A percentile compares a stretch with the other conserved stretches of the same genome.
phyloP scores from a whole-genome alignment of 1,284 basidiomycete genomes.

The Fomitopsis pinicola region DNA sequence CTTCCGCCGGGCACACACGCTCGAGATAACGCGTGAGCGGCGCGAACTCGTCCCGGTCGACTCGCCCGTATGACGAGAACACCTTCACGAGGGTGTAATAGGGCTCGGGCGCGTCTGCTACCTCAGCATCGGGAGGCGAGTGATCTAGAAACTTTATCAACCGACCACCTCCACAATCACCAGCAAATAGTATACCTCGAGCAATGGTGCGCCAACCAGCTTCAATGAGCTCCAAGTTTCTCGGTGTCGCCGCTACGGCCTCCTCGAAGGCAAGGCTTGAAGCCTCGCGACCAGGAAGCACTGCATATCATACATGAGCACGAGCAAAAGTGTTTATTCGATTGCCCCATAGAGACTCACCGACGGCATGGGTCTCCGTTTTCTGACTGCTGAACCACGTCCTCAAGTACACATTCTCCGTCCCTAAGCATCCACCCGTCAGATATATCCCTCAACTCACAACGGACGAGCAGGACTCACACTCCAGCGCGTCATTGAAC shows the following conservation, averaged over 20 bases:
- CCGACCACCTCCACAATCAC: too few species aligned
- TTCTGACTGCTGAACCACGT: constrained; percentile 71
- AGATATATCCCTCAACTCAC: not conserved
- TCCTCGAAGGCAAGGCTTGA: constrained; percentile 45
- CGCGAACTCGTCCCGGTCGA: constrained; percentile 44
- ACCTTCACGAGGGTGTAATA: constrained; percentile 69
- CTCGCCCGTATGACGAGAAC: constrained; percentile 64
- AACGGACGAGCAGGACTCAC: constrained; percentile 38
- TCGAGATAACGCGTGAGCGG: constrained; percentile 74
- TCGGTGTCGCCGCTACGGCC: constrained; percentile 69
- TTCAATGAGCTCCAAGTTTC: constrained; percentile 70
- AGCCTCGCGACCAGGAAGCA: constrained; percentile 54
- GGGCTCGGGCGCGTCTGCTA: constrained; percentile 40
- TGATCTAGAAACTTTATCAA: constrained; percentile 14
- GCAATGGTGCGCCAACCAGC: constrained; percentile 73
- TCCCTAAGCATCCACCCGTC: constrained; percentile 49
- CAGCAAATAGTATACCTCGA: constrained; percentile 35
- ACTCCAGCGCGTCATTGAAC: constrained; percentile 92
- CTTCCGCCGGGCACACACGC: constrained; percentile 52
- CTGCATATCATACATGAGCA: constrained; percentile 25
- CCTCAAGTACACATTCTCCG: constrained; percentile 81
- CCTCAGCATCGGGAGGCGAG: constrained; percentile 15
- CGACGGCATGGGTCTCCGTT: constrained; percentile 39
- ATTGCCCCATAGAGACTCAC: constrained; percentile 16
- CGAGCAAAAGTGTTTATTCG: not conserved